These are phyloP conservation scores for Vachellia collinsii DNA, from an alignment of 306 rosid species.

Conservation along the genomic window DNA sequence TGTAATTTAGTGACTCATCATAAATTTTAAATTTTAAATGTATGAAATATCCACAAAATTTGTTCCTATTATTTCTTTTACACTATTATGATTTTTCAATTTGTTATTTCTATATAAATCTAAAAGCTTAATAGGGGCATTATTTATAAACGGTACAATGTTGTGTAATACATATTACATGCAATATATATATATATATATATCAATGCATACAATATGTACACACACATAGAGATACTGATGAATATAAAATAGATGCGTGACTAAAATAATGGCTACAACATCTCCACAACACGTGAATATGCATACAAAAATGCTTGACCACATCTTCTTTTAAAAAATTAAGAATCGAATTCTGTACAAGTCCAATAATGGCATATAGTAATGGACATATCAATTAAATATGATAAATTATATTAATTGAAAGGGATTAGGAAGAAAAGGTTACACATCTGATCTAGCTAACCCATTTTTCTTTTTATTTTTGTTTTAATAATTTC, in stretches of 20 bases:
- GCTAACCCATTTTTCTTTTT: neutral
- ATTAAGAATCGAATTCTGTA: conserved; percentile 22
- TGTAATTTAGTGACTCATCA: too few species aligned
- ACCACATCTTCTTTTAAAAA: neutral
- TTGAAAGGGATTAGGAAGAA: conserved; percentile 37
- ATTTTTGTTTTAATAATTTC: neutral
- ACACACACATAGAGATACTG: neutral
- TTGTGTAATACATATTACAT: too few species aligned
- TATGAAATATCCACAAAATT: too few species aligned
- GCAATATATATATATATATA: too few species aligned
- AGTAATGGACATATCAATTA: neutral
- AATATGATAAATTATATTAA: neutral
- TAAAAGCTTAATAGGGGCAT: too few species aligned
- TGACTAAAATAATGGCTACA: conserved; percentile 22
- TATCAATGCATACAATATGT: too few species aligned
- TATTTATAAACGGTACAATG: neutral
- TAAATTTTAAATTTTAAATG: too few species aligned
- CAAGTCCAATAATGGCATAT: conserved; percentile 20
- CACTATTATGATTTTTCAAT: too few species aligned
- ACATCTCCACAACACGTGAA: conserved; percentile 45
- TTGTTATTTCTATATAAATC: too few species aligned
- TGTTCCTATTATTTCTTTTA: too few species aligned
- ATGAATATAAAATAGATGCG: neutral
- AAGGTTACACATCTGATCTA: conserved; percentile 50
- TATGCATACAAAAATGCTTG: conserved; percentile 37